Evolutionary conservation across 306 rosid species (phyloP).

Genomic region (barrel medic (Medicago truncatula)): DNA sequence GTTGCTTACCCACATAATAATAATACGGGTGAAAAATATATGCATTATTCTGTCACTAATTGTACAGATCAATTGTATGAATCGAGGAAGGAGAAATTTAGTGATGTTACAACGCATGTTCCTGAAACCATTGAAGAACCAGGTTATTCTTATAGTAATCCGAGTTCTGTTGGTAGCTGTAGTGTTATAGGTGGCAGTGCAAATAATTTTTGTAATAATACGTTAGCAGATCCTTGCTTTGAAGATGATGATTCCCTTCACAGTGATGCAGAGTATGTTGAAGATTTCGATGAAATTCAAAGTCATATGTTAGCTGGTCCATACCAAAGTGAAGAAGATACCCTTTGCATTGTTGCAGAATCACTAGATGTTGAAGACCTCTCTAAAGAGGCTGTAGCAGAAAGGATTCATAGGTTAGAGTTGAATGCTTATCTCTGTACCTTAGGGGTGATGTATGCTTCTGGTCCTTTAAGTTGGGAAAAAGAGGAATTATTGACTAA

Average conservation of each 20-base stretch:
- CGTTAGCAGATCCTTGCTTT: constrained; percentile 56
- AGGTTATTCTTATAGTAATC: constrained; percentile 57
- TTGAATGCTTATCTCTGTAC: constrained; percentile 69
- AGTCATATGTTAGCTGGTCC: constrained; percentile 53
- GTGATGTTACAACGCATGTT: constrained; percentile 45
- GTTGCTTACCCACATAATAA: constrained; percentile 66
- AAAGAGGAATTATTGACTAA: constrained; percentile 78
- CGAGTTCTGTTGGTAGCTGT: constrained; percentile 90
- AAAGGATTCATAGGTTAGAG: constrained; percentile 75
- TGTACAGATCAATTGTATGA: constrained; percentile 52
- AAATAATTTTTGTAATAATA: constrained; percentile 46
- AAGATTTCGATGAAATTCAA: too few species aligned
- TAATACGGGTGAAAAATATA: constrained; percentile 66
- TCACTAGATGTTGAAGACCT: constrained; percentile 56
- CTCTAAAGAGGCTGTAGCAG: constrained; percentile 50
- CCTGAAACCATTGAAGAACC: constrained; percentile 57
- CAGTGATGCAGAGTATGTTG: constrained; percentile 50
- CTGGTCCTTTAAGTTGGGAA: constrained; percentile 95
- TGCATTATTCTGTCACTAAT: constrained; percentile 59
- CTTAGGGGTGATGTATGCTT: constrained; percentile 72
- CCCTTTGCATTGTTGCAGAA: constrained; percentile 67
- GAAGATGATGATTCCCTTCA: constrained; percentile 58
- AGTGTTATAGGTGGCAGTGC: constrained; percentile 57
- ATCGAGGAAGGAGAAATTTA: constrained; percentile 46
- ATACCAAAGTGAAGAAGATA: constrained; percentile 54